These are phyloP conservation scores for Stagonosporopsis tanaceti DNA, from an alignment of 2,329 filamentous ascomycete species.

Conservation along the genomic window DNA sequence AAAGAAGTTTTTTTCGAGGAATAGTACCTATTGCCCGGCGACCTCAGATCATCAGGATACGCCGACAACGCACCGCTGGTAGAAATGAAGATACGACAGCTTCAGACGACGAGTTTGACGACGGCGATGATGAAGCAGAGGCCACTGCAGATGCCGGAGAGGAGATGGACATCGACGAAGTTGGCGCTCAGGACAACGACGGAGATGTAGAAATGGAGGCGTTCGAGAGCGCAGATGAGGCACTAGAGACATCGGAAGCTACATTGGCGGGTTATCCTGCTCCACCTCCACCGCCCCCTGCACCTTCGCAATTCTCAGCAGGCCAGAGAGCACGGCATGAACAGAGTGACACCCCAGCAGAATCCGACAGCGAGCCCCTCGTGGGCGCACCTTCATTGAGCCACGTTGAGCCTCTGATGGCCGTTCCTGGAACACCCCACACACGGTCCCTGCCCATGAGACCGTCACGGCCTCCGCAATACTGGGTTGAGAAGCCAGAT, in stretches of 20 bases:
- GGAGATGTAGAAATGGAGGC: slow-evolving; percentile 61
- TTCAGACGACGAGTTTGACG: slow-evolving; percentile 55
- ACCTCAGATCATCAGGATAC: slow-evolving; percentile 36
- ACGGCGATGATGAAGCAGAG: slow-evolving; percentile 59
- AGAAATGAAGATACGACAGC: slow-evolving; percentile 57
- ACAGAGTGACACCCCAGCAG: slow-evolving; percentile 72
- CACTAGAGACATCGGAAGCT: slow-evolving; percentile 77
- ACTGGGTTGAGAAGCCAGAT: slow-evolving; percentile 85
- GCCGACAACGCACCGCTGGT: slow-evolving; percentile 42
- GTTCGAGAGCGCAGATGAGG: slow-evolving; percentile 64
- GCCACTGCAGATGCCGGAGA: slow-evolving; percentile 47
- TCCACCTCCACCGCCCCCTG: slow-evolving; percentile 62
- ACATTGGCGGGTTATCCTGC: slow-evolving; percentile 79
- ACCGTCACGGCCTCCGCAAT: slow-evolving; percentile 72
- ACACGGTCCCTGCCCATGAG: slow-evolving; percentile 54
- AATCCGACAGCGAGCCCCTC: slow-evolving; percentile 75
- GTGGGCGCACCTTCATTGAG: slow-evolving; percentile 65
- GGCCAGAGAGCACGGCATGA: slow-evolving; percentile 47
- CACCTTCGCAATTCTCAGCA: slow-evolving; percentile 9
- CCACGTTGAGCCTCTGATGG: slow-evolving; percentile 70
- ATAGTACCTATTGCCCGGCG: slow-evolving; percentile 38
- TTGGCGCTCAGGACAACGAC: slow-evolving; percentile 57
- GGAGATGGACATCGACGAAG: slow-evolving; percentile 59
- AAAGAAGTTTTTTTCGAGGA: slow-evolving; percentile 37
- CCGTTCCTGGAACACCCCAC: slow-evolving; percentile 81